Base-by-base conservation (phyloP, 164 flowering plant species). In the Malania oleifera region DNA sequence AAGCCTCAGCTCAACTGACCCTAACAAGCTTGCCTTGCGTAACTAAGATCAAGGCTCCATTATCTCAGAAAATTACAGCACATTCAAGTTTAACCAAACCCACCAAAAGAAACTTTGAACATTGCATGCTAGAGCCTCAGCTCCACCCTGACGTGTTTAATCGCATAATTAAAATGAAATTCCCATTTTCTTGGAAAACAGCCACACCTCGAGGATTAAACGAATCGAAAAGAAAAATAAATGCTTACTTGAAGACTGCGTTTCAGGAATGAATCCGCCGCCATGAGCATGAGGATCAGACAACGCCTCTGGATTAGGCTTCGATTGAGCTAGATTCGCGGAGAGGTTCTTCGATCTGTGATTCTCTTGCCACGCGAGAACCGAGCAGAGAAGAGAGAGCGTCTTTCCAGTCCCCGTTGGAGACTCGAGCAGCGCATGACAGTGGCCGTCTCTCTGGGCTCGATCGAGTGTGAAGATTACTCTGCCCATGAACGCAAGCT, bases 211-310 rank as follows among this genome's bases (percentile, higher is more conserved):
- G 37, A 9, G 5, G 37, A 9, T 31, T 31, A 4, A 31, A 39
- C 10, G 9, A 11, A 10, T 35, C 25, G 41, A 35, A 7, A 10
- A 15, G 22, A 39, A 17, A 48, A 23, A 28, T 46, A 22, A 8
- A 25, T 20, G 39, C 41, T 38, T 17, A 48, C 23, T 2, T 19
- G 11, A 20, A 43, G 25, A 49, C 6, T 10, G 39, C 26, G 50
- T 68, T 55, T 59, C 48, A 52, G 68, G 54, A 56, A 28, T n/a
- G 46, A 43, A 43, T 43, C 46, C 46, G 12, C 46, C 46, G 46
- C 46, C 46, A 18, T 18, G 46, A 10, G 5, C 12, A 5, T 17
- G 7, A 17, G 46, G 46, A 43, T 43, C 46, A 18, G 46, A 43
- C 22, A 43, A 2, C 5, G 22, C 46, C 46, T 43, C 46, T 1